Evolutionary conservation across 139 green algal species (phyloP).

Genomic region (Chlamydomonas eustigma): DNA sequence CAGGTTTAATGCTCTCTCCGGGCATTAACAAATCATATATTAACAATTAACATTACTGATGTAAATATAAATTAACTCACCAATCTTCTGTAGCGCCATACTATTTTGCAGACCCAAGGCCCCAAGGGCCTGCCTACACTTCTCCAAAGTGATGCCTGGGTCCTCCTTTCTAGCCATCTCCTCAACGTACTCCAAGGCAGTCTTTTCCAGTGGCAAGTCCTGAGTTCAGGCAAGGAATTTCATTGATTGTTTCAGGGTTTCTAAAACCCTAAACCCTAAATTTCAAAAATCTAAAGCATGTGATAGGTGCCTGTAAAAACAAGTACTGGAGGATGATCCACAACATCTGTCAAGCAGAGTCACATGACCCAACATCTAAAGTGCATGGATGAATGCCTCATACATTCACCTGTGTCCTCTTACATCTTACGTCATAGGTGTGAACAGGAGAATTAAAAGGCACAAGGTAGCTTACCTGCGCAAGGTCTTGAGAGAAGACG

Average conservation of each 20-base stretch:
- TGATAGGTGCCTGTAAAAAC: too few relatives aligned
- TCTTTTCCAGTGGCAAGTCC: constrained; percentile 57
- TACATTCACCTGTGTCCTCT: not conserved
- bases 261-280: too few relatives aligned
- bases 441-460: too few relatives aligned
- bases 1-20: too few relatives aligned
- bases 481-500: constrained; percentile 74
- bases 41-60: too few relatives aligned
- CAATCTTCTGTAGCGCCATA: constrained; percentile 55
- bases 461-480: constrained; percentile 34
- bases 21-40: too few relatives aligned
- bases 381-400: not conserved
- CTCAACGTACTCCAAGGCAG: constrained; percentile 49
- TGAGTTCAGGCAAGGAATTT: too few relatives aligned
- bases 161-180: constrained; percentile 45
- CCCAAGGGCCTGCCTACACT: constrained; percentile 53
- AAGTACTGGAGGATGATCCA: too few relatives aligned
- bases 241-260: too few relatives aligned
- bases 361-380: not conserved
- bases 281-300: too few relatives aligned
- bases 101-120: constrained; percentile 61
- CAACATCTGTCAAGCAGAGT: too few relatives aligned
- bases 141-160: constrained; percentile 48
- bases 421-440: too few relatives aligned
- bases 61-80: constrained; percentile 21